These are phyloP conservation scores for Fusarium torreyae DNA, from an alignment of 2,329 filamentous ascomycete genomes.

Conservation along the genomic window DNA sequence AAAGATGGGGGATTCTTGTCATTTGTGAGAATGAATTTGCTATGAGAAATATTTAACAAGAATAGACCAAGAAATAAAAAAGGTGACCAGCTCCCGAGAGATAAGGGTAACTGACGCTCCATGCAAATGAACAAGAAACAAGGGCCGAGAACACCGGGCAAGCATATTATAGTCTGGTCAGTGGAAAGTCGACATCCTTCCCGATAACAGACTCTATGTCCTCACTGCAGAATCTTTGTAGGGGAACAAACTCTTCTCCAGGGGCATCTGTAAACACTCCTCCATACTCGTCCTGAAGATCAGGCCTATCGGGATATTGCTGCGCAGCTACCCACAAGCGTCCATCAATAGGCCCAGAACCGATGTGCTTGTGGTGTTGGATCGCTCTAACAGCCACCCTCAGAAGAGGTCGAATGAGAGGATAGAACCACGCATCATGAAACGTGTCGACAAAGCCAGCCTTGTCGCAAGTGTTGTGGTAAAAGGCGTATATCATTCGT, in stretches of 20 bases:
- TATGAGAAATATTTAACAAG: not conserved
- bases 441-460: constrained; percentile 39
- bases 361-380: constrained; percentile 20
- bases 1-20: not conserved
- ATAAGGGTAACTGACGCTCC: too few species aligned
- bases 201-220: not conserved
- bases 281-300: constrained; percentile 24
- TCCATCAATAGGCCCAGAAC: constrained; percentile 30
- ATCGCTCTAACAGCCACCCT: constrained; percentile 5
- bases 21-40: not conserved
- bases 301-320: constrained; percentile 11
- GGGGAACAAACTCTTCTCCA: not conserved
- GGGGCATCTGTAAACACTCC: constrained; percentile 26
- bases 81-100: too few species aligned
- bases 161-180: constrained; percentile 40
- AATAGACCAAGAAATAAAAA: too few species aligned
- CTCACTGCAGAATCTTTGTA: constrained; percentile 13
- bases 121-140: too few species aligned
- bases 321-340: constrained; percentile 31
- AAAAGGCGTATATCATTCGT: constrained; percentile 42
- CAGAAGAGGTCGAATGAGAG: constrained; percentile 29
- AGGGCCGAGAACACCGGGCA: not conserved
- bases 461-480: constrained; percentile 49
- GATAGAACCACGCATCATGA: constrained; percentile 42
- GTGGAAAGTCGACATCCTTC: not conserved